Conservation (phyloP, 2,329 filamentous ascomycete species). For the Moelleriella libera region DNA sequence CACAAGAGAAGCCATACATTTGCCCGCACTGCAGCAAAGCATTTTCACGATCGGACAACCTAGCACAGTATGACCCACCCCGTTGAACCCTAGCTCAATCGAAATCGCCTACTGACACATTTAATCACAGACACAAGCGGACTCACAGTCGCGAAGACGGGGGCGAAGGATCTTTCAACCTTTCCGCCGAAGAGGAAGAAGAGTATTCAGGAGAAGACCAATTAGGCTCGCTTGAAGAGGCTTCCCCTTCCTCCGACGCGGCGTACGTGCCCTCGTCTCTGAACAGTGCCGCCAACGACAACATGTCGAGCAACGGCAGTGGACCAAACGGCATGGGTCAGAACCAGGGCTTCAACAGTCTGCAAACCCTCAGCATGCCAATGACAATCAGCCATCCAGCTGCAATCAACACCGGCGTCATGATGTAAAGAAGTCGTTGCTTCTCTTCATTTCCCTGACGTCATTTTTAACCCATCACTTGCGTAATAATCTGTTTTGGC, state of each 20-base stretch:
- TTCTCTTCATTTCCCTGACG: background rate
- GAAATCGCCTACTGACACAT: conserved; percentile 5
- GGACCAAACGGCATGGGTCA: conserved; percentile 5
- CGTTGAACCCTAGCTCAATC: background rate
- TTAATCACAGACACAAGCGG: conserved; percentile 61
- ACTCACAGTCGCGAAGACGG: conserved; percentile 53
- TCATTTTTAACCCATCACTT: background rate
- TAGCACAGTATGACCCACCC: conserved; percentile 68
- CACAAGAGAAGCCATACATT: conserved; percentile 95
- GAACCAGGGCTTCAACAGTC: conserved; percentile 34
- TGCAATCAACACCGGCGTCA: conserved; percentile 27
- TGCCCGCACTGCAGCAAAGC: conserved; percentile 98
- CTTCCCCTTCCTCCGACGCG: conserved; percentile 57
- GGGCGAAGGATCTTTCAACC: conserved; percentile 40
- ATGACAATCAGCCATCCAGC: conserved; percentile 47
- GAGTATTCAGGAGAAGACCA: conserved; percentile 74
- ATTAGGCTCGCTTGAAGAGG: conserved; percentile 65
- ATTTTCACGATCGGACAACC: conserved; percentile 95
- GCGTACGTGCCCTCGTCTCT: conserved; percentile 44
- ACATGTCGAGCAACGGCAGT: conserved; percentile 7
- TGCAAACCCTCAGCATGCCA: conserved; percentile 49
- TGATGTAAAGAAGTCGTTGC: conserved; percentile 22
- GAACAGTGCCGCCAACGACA: conserved; percentile 25
- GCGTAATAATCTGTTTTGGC: conserved; percentile 4
- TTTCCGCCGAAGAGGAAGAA: conserved; percentile 75